Percentiles rank a stretch among this genome's conserved stretches.
phyloP scores from a whole-genome alignment of 129 eudicot species.

The Chrysanthemum makinoi region DNA sequence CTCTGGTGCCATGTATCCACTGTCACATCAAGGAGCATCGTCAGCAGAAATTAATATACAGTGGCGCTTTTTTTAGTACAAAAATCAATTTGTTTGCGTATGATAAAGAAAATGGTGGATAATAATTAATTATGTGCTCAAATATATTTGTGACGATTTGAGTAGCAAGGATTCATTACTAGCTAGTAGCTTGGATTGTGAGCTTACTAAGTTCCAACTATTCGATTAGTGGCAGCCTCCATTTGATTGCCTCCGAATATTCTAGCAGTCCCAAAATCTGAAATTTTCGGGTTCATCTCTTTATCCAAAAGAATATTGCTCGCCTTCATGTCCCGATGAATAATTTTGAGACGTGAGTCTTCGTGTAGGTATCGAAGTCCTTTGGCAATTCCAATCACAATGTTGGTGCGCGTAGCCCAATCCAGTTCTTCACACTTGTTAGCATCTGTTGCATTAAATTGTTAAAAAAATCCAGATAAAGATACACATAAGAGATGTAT shows the following conservation, averaged over 20 bases:
- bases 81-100: too few species aligned
- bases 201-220: constrained; percentile 56
- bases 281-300: constrained; percentile 49
- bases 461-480: background rate
- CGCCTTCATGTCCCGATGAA: constrained; percentile 47
- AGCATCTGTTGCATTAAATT: constrained; percentile 33
- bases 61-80: too few species aligned
- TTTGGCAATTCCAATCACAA: constrained; percentile 47
- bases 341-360: constrained; percentile 45
- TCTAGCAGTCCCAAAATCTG: constrained; percentile 60
- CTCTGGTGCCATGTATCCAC: constrained; percentile 54
- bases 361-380: constrained; percentile 60
- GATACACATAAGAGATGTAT: background rate
- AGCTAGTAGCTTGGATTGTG: background rate
- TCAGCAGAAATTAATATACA: background rate
- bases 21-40: background rate
- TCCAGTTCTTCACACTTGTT: constrained; percentile 30
- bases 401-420: constrained; percentile 47
- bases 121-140: background rate
- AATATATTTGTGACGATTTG: background rate
- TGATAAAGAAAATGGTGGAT: too few species aligned
- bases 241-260: constrained; percentile 36
- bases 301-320: constrained; percentile 44
- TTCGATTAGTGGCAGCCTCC: constrained; percentile 38
- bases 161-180: background rate